Evolutionary conservation across 2,329 filamentous ascomycete species (phyloP), one percentile per base, ranked within the genome.

Genomic region (Orbilia quercus): DNA sequence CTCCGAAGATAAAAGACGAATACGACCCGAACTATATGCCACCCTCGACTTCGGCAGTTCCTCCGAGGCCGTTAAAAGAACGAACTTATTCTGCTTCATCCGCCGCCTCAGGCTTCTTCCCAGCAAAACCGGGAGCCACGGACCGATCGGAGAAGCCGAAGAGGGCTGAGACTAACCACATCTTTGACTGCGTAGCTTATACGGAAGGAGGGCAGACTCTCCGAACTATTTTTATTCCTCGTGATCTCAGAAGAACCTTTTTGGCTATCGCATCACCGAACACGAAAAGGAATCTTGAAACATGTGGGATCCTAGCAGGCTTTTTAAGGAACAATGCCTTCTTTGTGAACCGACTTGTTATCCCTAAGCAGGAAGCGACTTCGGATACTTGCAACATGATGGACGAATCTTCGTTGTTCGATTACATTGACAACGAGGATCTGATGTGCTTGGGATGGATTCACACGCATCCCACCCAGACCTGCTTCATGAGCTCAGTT

Each of bases 401-500:
- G 51, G 95, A 97, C 76, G 92, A 96, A 80, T 86, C 87, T 28
- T 87, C 88, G 0, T 85, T 97, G 25, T 93, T 97, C 77, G 92
- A 96, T 65, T 97, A 94, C 80, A 96, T 93, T 79, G 91, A 95
- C 77, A 85, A 84, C 3, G 87, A 96, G 78, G 91, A 96, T 73
- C 82, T 98, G 36, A 87, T 96, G 80, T 88, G 96, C 59, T 85
- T 96, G 3, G 94, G 94, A 40, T 99, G 95, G 95, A 99, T 99
- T 74, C 95, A 99, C 80, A 99, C 95, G 0, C 95, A 99, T 80
- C 95, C 95, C 0, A 92, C 90, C 0, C 95, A 99, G 82, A 96
- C 92, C 0, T 99, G 95, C 81, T 99, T 99, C 80, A 96, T 99
- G 91, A 96, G 92, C 79, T 95, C 90, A 53, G 85, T 94, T 54